phyloP scores from a whole-genome alignment of 148 eudicot species.

The Linanthus parryae region DNA sequence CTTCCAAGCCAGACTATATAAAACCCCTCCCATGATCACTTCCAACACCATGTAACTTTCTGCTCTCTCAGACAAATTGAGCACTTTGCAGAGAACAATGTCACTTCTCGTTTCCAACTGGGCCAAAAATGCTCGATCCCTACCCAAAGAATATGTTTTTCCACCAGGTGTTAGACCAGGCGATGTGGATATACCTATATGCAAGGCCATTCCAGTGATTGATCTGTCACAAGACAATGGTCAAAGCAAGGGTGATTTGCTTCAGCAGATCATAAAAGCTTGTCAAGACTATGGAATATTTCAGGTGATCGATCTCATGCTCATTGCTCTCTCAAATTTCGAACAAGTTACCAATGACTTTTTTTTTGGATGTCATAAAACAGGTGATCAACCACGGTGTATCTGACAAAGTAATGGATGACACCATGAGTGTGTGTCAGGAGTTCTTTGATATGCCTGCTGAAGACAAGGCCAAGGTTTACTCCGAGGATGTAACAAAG shows the following conservation, averaged over 20 bases:
- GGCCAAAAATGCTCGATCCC: slow-evolving; percentile 7
- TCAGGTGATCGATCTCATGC: too few relatives aligned
- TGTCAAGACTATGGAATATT: slow-evolving; percentile 4
- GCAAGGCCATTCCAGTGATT: background rate
- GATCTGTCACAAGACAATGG: background rate
- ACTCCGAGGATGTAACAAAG: slow-evolving; percentile 11
- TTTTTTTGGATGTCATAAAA: background rate
- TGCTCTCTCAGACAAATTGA: too few relatives aligned
- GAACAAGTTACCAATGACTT: background rate
- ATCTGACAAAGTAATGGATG: slow-evolving; percentile 15
- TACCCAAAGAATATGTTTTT: slow-evolving; percentile 5
- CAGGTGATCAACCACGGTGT: slow-evolving; percentile 26
- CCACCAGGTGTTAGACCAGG: background rate
- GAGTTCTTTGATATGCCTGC: slow-evolving; percentile 18
- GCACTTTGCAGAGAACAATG: too few relatives aligned
- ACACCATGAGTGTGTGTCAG: slow-evolving; percentile 7
- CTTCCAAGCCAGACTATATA: too few relatives aligned
- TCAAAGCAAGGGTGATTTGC: background rate
- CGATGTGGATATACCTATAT: background rate
- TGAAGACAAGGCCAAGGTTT: slow-evolving; percentile 9
- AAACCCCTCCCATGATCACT: too few relatives aligned
- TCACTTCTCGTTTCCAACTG: background rate
- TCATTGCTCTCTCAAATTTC: too few relatives aligned
- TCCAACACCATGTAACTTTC: too few relatives aligned
- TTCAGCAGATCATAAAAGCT: background rate